Evolutionary conservation across 2,329 filamentous ascomycete species (phyloP).

Genomic region (Fusarium temperatum): DNA sequence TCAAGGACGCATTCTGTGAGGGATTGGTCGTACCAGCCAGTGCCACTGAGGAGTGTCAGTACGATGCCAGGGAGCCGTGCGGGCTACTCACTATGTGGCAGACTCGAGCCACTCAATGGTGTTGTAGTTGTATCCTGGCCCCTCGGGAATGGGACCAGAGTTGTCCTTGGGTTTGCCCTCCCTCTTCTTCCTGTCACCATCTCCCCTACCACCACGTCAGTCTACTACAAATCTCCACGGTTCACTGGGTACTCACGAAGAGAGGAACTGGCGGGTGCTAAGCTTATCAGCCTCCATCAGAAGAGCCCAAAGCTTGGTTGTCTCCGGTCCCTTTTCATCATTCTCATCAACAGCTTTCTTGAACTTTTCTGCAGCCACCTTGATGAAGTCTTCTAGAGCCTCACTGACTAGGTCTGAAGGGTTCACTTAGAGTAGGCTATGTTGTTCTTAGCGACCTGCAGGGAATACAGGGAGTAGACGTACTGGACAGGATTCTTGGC

Average conservation of each 20-base stretch:
- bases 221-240: not conserved
- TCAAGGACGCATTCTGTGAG: slow-evolving; percentile 31
- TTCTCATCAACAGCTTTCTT: not conserved
- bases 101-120: slow-evolving; percentile 39
- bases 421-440: not conserved
- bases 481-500: not conserved
- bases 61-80: rapidly evolving
- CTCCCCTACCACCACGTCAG: not conserved
- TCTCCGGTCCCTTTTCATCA: not conserved
- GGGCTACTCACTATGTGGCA: slow-evolving; percentile 18
- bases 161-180: not conserved
- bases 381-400: not conserved
- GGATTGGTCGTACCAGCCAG: slow-evolving; percentile 36
- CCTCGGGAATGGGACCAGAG: not conserved
- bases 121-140: slow-evolving; percentile 24
- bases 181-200: not conserved
- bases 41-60: slow-evolving; percentile 6
- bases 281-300: slow-evolving; percentile 27
- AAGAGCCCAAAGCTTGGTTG: not conserved
- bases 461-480: rapidly evolving
- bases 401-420: not conserved
- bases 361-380: not conserved
- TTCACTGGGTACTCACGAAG: slow-evolving; percentile 14
- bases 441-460: not conserved
- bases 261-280: slow-evolving; percentile 33